Evolutionary conservation across 1,284 basidiomycete species (phyloP), one percentile per base, ranked within the genome.

Genomic region (Cyathus pygmaeus): DNA sequence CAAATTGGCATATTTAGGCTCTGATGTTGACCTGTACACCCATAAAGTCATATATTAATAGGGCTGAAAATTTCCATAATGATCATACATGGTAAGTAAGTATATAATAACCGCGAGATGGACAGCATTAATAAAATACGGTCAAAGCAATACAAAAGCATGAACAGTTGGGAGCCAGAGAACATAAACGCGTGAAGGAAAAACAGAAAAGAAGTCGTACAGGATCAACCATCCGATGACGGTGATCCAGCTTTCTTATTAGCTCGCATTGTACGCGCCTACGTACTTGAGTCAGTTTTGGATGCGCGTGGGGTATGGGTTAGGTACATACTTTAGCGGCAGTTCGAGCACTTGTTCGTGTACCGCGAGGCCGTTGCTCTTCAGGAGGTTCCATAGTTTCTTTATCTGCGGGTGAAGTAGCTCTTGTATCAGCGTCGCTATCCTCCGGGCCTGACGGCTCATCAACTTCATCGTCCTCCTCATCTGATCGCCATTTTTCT

Each of bases 261-360:
- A 15, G 59, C 60, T 47, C 53, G 63, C 19, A 62, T 63, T 30
- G 63, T 58, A 49, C 54, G 62, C 44, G 66, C 68, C 71, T 73
- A 47, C 17, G 33, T 30, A 44, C 51, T 23, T 29, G 56, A 44
- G 21, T 36, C 50, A 42, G 39, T n/a, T 19, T 26, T 15, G 17
- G 29, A 9, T 27, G 53, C 46, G 4, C 24, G 29, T 30, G 36
- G n/a, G 9, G 46, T n/a, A 30, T 42, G 24, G 30, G 23, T 21
- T 26, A 17, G 55, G 21, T 26, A 59, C 58, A 23, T 47, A 80
- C 80, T 74, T 79, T 80, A 19, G 79, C 77, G 26, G 72, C 69
- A 31, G 75, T 76, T 51, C 79, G 70, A 26, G 78, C 79, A 5
- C 79, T 79, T 21, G 55, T 73, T 64, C 64, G 29, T 21, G 42